A percentile compares a stretch with the other conserved stretches of the same genome.
Evolutionary conservation across 805 yeast genomes (phyloP).

Genomic region (Kuraishia piskuri): DNA sequence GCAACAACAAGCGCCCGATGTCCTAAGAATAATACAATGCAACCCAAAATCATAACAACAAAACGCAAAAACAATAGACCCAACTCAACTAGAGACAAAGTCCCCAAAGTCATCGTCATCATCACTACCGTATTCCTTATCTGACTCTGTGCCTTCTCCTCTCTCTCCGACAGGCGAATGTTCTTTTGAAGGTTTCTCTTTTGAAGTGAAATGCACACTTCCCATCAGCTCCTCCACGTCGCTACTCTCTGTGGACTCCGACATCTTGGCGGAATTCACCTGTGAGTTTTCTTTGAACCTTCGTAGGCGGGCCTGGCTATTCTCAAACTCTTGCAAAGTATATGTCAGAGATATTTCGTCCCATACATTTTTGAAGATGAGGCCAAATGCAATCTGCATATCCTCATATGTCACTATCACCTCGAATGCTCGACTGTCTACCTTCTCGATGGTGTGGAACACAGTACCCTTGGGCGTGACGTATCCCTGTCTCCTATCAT

Average conservation of each 20-base stretch:
- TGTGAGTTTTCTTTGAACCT: constrained; percentile 1
- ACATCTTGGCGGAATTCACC: background rate
- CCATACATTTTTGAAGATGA: constrained; percentile 16
- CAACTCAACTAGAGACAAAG: constrained; percentile 12
- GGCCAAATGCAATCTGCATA: constrained; percentile 15
- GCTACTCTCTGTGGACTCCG: background rate
- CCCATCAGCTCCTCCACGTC: background rate
- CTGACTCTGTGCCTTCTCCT: no score
- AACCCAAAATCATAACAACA: background rate
- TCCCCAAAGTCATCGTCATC: constrained; percentile 20
- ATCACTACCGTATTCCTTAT: constrained; percentile 4
- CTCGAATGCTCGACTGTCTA: background rate
- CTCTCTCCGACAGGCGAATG: background rate
- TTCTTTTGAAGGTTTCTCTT: background rate
- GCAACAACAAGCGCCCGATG: background rate
- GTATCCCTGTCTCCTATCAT: background rate
- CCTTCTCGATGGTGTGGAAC: constrained; percentile 2
- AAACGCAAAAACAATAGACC: constrained; percentile 1
- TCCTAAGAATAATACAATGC: background rate
- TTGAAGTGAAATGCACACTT: background rate
- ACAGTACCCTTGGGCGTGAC: background rate
- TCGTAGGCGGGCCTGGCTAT: background rate
- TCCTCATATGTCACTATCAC: constrained; percentile 4
- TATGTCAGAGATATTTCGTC: constrained; percentile 11
- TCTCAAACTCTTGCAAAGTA: constrained; percentile 2